Evolutionary conservation across 768 basidiomycete genomes (phyloP).

Genomic region (Boletus subparvulus): DNA sequence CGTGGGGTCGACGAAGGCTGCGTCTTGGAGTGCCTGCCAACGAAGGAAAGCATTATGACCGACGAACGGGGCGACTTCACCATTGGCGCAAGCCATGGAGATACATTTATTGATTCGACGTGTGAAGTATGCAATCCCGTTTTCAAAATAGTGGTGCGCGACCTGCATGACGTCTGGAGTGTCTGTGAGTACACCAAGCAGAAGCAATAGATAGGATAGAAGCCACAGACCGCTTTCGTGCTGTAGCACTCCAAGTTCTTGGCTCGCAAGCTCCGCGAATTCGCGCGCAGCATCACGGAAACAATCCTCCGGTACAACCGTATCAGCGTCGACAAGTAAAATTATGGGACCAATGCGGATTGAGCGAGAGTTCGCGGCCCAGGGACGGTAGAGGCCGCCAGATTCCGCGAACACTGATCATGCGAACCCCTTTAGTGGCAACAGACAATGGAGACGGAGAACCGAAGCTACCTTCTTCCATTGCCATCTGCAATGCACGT

Average conservation of each 20-base stretch:
- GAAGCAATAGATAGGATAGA: slow-evolving; percentile 9
- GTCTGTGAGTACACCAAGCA: slow-evolving; percentile 3
- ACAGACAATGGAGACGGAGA: slow-evolving; percentile 32
- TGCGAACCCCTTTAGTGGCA: slow-evolving; percentile 41
- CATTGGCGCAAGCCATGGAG: slow-evolving; percentile 77
- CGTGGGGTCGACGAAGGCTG: slow-evolving; percentile 60
- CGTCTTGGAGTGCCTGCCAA: slow-evolving; percentile 88
- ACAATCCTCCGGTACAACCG: slow-evolving; percentile 87
- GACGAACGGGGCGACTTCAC: slow-evolving; percentile 76
- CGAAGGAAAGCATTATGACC: slow-evolving; percentile 89
- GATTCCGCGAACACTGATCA: slow-evolving; percentile 48
- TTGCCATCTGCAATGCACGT: slow-evolving; percentile 48
- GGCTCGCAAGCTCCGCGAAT: slow-evolving; percentile 66
- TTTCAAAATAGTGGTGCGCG: slow-evolving; percentile 87
- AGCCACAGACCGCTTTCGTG: slow-evolving; percentile 76
- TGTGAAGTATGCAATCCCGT: slow-evolving; percentile 87
- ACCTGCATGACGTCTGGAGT: slow-evolving; percentile 84
- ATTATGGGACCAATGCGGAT: slow-evolving; percentile 77
- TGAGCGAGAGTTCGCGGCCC: slow-evolving; percentile 74
- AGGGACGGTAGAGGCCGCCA: slow-evolving; percentile 59
- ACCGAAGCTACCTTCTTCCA: slow-evolving; percentile 46
- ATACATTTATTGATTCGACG: slow-evolving; percentile 83
- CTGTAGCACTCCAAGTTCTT: slow-evolving; percentile 77
- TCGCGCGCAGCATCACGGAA: slow-evolving; percentile 89
- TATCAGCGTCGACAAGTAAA: slow-evolving; percentile 86